These are phyloP conservation scores for Xylariaceae sp. DNA, from an alignment of 2,329 filamentous ascomycete genomes.

Conservation along the genomic window DNA sequence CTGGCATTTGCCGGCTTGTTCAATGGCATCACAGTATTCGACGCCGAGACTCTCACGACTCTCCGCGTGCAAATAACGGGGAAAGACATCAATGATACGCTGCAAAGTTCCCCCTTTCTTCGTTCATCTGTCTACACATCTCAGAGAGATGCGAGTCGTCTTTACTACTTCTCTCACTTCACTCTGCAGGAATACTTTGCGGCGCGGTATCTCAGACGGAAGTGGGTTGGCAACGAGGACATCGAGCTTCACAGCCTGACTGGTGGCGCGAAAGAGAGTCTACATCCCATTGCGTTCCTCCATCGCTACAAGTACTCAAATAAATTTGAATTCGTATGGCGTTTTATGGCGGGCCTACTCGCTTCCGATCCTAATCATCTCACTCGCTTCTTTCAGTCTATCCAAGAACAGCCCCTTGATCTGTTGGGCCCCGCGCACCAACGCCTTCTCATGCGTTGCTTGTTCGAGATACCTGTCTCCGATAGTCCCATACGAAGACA, in stretches of 20 bases:
- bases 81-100: not conserved
- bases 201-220: slow-evolving; percentile 34
- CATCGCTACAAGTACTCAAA: slow-evolving; percentile 34
- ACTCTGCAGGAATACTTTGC: slow-evolving; percentile 42
- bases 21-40: not conserved
- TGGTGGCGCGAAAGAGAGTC: not conserved
- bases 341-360: slow-evolving; percentile 39
- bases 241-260: not conserved
- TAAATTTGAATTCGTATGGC: slow-evolving; percentile 38
- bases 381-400: slow-evolving; percentile 27
- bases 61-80: not conserved
- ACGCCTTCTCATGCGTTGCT: slow-evolving; percentile 37
- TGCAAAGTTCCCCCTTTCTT: slow-evolving; percentile 33
- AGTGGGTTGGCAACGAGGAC: slow-evolving; percentile 25
- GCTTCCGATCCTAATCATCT: slow-evolving; percentile 8
- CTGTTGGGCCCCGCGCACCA: slow-evolving; percentile 35
- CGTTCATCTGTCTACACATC: slow-evolving; percentile 29
- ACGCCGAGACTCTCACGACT: not conserved
- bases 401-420: slow-evolving; percentile 34
- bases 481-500: not conserved
- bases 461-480: slow-evolving; percentile 13
- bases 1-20: not conserved
- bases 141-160: slow-evolving; percentile 11
- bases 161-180: slow-evolving; percentile 39
- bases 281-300: slow-evolving; percentile 27